A percentile compares a stretch with the other conserved stretches of the same genome.
Evolutionary conservation across 345 rosid species (phyloP).

Genomic region (Noccaea bulbosa): DNA sequence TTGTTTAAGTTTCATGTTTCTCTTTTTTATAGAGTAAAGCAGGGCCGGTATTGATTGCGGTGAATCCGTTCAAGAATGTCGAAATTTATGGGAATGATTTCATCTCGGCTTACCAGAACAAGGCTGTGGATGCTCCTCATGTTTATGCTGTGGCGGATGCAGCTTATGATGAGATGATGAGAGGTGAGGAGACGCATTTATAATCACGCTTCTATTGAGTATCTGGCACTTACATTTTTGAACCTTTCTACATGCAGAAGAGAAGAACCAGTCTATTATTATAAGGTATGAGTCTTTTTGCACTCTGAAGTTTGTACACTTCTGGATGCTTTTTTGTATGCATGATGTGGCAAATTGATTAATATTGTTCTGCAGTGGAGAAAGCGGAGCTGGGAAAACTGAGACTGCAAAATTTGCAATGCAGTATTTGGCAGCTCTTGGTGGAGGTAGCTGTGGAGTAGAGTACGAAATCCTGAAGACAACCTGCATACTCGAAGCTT

Average conservation of each 20-base stretch:
- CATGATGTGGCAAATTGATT: slow-evolving; percentile 4
- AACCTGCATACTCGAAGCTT: slow-evolving; percentile 85
- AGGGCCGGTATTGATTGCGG: slow-evolving; percentile 84
- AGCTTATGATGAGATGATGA: slow-evolving; percentile 93
- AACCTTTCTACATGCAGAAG: slow-evolving; percentile 60
- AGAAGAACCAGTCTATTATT: slow-evolving; percentile 81
- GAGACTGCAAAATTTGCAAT: slow-evolving; percentile 93
- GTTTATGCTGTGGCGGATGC: slow-evolving; percentile 79
- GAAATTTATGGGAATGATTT: slow-evolving; percentile 66
- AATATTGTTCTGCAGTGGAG: slow-evolving; percentile 67
- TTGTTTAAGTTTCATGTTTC: slow-evolving; percentile 31
- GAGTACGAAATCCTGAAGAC: slow-evolving; percentile 70
- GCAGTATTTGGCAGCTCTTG: slow-evolving; percentile 89
- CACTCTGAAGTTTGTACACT: slow-evolving; percentile 2
- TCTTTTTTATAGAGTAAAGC: slow-evolving; percentile 73
- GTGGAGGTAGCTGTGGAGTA: slow-evolving; percentile 77
- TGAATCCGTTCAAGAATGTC: slow-evolving; percentile 84
- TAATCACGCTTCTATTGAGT: slow-evolving; percentile 17
- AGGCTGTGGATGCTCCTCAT: slow-evolving; percentile 69
- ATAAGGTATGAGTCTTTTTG: slow-evolving; percentile 63
- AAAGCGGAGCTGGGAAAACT: slow-evolving; percentile 98
- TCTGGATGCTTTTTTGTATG: slow-evolving; percentile 1
- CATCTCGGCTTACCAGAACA: slow-evolving; percentile 64
- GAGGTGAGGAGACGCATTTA: slow-evolving; percentile 55
- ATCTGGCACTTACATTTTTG: slow-evolving; percentile 35